Base-by-base conservation (phyloP, 164 flowering plant species). In the Berberis thunbergii region DNA sequence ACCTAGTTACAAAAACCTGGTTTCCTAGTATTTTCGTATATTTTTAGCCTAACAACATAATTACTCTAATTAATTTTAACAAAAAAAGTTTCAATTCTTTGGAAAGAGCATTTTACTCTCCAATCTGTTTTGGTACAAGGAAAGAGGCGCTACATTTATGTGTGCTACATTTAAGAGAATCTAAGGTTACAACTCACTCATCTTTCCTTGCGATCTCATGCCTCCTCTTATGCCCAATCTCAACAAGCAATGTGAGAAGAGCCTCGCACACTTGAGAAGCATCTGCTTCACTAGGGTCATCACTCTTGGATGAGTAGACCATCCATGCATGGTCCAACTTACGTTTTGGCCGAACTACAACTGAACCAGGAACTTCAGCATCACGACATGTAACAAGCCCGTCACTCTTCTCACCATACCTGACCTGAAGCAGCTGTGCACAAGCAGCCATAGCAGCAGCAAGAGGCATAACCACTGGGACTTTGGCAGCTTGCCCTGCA, bases 251-350 rank as follows among this genome's bases (percentile, higher is more conserved):
- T 1, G 84, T 68, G 44, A 94, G 55, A 59, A 94, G 89, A 39
- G 97, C 97, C 59, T 94, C 98, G 70, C 97, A 94, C 7, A 91
- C 92, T 67, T 90, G 94, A 59, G 96, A 80, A 52, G 99, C 88
- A 74, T 85, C 79, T 1, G 87, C 89, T 69, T 86, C 93, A 38
- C 73, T 60, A 59, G 89, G 78, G 63, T 81, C 86, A 73, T 85
- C 88, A 5, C 74, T 89, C 69, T 80, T 45, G 3, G 89, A 72
- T 6, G 98, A 90, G 63, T 91, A 94, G 12, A 87, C 98, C 98
- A 94, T 90, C 98, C 97, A 94, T 11, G 89, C 91, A 74, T 94
- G 98, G 70, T 94, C 98, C 59, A 94, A 43, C 66, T 91, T 88
- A 1, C 88, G 86, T 55, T 73, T 76, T 6, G 95, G 95, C 45